Percentiles rank a stretch among this genome's conserved stretches.
Conservation (phyloP, 2,329 filamentous ascomycete genomes). For the Fusarium nisikadoi region DNA sequence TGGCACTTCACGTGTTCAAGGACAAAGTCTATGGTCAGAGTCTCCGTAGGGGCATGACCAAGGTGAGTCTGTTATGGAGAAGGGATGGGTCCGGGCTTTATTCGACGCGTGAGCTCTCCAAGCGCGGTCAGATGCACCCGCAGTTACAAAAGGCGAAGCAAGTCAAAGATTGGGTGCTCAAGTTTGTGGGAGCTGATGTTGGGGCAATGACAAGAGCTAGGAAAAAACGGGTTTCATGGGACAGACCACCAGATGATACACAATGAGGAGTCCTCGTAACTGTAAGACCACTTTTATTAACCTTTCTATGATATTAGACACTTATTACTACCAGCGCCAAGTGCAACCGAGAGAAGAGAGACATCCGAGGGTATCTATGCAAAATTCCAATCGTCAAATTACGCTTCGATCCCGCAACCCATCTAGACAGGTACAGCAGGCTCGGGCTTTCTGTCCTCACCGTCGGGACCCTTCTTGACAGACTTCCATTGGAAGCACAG, state of each 20-base stretch:
- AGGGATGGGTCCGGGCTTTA: conserved; percentile 67
- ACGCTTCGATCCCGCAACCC: background rate
- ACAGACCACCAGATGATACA: conserved; percentile 55
- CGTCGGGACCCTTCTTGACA: conserved; percentile 57
- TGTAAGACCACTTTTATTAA: background rate
- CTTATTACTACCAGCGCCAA: conserved; percentile 20
- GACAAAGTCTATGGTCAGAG: conserved; percentile 87
- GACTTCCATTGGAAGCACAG: conserved; percentile 63
- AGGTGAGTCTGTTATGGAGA: conserved; percentile 71
- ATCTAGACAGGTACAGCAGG: conserved; percentile 41
- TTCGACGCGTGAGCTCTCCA: conserved; percentile 59
- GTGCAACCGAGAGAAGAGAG: conserved; percentile 38
- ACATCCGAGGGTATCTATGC: conserved; percentile 42
- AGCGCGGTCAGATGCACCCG: conserved; percentile 50
- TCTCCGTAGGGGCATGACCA: conserved; percentile 76
- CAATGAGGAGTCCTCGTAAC: conserved; percentile 41
- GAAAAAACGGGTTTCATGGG: conserved; percentile 48
- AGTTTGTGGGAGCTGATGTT: conserved; percentile 68
- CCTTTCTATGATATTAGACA: conserved; percentile 18
- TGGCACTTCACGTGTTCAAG: conserved; percentile 80
- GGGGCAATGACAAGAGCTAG: conserved; percentile 22
- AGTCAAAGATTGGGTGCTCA: conserved; percentile 79
- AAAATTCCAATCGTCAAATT: conserved; percentile 30
- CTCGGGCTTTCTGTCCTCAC: conserved; percentile 42
- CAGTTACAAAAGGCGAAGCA: conserved; percentile 71